These are phyloP conservation scores for Phialophora macrospora DNA, from an alignment of 2,329 filamentous ascomycete genomes.

Conservation along the genomic window DNA sequence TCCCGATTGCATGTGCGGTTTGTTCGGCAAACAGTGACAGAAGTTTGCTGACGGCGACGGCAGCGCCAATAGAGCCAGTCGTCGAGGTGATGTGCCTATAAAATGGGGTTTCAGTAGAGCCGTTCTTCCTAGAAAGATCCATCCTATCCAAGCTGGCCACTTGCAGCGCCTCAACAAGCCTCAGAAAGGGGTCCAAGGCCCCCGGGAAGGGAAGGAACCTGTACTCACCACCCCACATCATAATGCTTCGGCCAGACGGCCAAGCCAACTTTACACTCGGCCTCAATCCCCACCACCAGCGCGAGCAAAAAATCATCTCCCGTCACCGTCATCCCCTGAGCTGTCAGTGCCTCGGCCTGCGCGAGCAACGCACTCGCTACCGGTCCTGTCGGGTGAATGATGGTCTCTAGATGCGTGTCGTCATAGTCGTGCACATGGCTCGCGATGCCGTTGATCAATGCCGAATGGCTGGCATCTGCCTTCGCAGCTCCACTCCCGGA, in stretches of 20 bases:
- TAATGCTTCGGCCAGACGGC: slow-evolving; percentile 61
- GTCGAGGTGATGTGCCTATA: slow-evolving; percentile 57
- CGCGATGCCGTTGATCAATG: slow-evolving; percentile 60
- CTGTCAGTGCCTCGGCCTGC: slow-evolving; percentile 50
- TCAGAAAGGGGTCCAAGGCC: background rate
- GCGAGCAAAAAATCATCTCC: slow-evolving; percentile 58
- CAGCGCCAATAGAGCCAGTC: slow-evolving; percentile 59
- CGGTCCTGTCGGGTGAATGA: slow-evolving; percentile 61
- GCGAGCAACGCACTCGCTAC: slow-evolving; percentile 58
- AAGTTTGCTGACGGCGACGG: slow-evolving; percentile 58
- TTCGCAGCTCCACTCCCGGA: background rate
- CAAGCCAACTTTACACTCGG: slow-evolving; percentile 58
- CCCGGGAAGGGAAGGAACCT: background rate
- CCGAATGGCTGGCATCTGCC: slow-evolving; percentile 47
- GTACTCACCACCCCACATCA: slow-evolving; percentile 55
- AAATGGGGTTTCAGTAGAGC: background rate
- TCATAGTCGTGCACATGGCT: slow-evolving; percentile 64
- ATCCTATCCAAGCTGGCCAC: background rate
- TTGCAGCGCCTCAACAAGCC: background rate
- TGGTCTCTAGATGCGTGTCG: slow-evolving; percentile 61
- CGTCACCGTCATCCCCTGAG: slow-evolving; percentile 41
- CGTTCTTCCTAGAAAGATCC: background rate
- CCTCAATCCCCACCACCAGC: slow-evolving; percentile 59
- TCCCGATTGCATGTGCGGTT: slow-evolving; percentile 58
- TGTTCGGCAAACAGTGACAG: slow-evolving; percentile 48